Base-by-base conservation (phyloP, 2,329 filamentous ascomycete species). In the Claviceps quebecensis region DNA sequence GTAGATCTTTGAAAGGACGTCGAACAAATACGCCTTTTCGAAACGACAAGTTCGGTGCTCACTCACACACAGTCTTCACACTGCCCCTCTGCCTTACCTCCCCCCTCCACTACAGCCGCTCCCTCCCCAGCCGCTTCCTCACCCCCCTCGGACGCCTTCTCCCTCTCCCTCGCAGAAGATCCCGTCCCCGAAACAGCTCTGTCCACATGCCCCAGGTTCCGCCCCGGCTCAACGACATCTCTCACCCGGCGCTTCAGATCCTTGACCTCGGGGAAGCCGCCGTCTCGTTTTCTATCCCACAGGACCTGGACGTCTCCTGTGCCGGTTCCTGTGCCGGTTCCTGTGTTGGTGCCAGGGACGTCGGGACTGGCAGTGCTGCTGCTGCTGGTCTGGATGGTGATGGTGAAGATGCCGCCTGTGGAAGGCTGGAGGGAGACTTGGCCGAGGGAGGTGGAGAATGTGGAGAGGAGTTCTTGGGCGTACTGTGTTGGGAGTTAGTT, bases 221-320 rank as follows among this genome's bases (percentile, higher is more conserved):
- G 76, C 1, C 71, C 73, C 0, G 90, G 91, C 60, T 93, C 83
- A 58, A 96, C 82, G 49, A 87, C 75, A 69, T 96, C 87, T 53
- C 91, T 74, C 5, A 96, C 80, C 16, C 83, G 76, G 54, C 88
- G 81, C 70, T 97, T 96, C 44, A 96, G 75, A 58, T 91, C 83
- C 68, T 96, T 95, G 2, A 87, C 89, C 70, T 96, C 89, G 54
- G 91, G 93, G 67, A 98, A 98, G 0, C 93, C 90, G 34, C 87
- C 87, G 62, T 96, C 84, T 3, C 69, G 64, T 65, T 89, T 94
- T 55, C 93, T 78, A 72, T 97, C 88, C 93, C 93, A 98, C 36
- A 97, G 72, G 2, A 84, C 62, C 34, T 74, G 52, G 34, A 26
- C 11, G 2, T 44, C 22, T 11, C 3, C 9, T 16, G 41, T 5